Conservation (phyloP, 495 filamentous ascomycete genomes). For the Podospora pseudoanserina region DNA sequence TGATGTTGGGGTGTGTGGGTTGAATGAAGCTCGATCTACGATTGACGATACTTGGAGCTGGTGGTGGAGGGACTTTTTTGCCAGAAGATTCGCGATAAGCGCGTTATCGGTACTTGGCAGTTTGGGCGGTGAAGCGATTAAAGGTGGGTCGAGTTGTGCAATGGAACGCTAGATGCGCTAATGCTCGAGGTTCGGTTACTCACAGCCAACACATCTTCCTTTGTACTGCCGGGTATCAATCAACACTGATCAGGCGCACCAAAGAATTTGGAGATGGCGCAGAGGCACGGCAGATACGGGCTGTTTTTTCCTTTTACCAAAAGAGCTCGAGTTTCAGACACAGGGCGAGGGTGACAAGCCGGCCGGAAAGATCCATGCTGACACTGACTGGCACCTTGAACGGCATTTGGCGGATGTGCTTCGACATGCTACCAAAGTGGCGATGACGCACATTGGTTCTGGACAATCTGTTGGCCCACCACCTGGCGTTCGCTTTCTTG, state of each 20-base stretch:
- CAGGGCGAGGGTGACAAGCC: neutral
- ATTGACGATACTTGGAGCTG: neutral
- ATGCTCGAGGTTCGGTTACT: neutral
- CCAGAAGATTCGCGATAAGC: constrained; percentile 9
- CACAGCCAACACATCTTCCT: neutral
- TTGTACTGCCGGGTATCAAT: neutral
- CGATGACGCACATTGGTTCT: constrained; percentile 12
- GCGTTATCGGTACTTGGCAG: neutral
- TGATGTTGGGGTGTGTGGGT: neutral
- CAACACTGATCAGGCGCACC: neutral
- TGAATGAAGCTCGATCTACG: neutral
- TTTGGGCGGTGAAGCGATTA: constrained; percentile 3
- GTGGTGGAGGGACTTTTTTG: constrained; percentile 5
- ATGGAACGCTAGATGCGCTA: neutral
- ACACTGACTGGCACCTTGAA: neutral
- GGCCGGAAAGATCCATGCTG: too few species aligned
- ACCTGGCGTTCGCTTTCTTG: neutral
- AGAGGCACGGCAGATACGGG: neutral
- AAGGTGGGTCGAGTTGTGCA: neutral
- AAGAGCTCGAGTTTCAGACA: neutral
- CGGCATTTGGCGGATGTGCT: constrained; percentile 1
- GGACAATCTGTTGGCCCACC: neutral
- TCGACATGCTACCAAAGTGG: neutral
- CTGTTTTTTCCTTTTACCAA: neutral
- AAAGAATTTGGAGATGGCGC: neutral